Conservation (phyloP, 2,329 filamentous ascomycete species). For the Fusarium tuaranense region DNA sequence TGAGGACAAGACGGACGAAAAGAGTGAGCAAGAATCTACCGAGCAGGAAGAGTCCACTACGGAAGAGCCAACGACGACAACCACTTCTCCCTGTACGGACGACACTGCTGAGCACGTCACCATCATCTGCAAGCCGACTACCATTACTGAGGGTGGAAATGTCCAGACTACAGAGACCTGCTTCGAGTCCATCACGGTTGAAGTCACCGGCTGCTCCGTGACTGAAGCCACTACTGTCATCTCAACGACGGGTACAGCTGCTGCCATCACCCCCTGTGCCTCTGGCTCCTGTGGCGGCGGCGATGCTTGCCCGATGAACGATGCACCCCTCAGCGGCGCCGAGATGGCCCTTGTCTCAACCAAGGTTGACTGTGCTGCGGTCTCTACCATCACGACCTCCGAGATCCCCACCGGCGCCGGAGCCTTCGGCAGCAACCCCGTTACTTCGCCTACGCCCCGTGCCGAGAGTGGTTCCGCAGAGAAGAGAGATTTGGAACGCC, state of each 20-base stretch:
- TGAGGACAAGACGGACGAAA: constrained; percentile 13
- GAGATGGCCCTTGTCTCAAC: constrained; percentile 11
- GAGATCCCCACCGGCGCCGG: constrained; percentile 14
- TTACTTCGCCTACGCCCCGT: constrained; percentile 10
- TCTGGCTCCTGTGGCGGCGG: constrained; percentile 22
- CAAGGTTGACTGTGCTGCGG: constrained; percentile 8
- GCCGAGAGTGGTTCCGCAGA: not conserved
- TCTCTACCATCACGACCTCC: constrained; percentile 25
- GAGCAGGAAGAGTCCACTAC: constrained; percentile 22
- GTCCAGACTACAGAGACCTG: constrained; percentile 10
- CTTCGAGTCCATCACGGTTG: constrained; percentile 14
- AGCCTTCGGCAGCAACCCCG: constrained; percentile 3
- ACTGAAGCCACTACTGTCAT: constrained; percentile 28
- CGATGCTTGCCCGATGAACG: constrained; percentile 22
- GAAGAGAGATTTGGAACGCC: constrained; percentile 10
- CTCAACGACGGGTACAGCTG: constrained; percentile 11
- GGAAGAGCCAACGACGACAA: constrained; percentile 21
- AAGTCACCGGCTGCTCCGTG: constrained; percentile 19
- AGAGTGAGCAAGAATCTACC: constrained; percentile 24
- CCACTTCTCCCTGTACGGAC: constrained; percentile 17
- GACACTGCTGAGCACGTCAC: constrained; percentile 26
- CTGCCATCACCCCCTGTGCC: constrained; percentile 9
- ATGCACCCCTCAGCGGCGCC: constrained; percentile 13
- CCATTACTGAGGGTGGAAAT: constrained; percentile 9
- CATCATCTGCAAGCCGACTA: constrained; percentile 19